Evolutionary conservation across 225 moss, liverwort and hornwort species (phyloP).

Genomic region (Ulota crispa): DNA sequence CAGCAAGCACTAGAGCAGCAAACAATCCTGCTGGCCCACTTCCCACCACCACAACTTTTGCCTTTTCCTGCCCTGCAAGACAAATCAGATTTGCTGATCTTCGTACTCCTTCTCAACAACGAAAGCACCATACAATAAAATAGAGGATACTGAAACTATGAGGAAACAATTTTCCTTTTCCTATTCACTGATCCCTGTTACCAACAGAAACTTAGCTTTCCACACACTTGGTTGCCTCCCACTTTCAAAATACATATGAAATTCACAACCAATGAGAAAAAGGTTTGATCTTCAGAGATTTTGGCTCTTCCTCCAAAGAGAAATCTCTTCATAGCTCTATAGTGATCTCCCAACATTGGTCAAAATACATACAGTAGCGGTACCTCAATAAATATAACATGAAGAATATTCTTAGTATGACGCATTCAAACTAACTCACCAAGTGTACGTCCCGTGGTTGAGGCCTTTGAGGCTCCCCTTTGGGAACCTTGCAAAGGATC

Average conservation of each 20-base stretch:
- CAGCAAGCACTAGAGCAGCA: conserved; percentile 84
- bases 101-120: not conserved
- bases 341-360: not conserved
- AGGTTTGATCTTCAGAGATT: not conserved
- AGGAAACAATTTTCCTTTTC: not conserved
- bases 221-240: not conserved
- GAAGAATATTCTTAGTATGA: not conserved
- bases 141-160: not conserved
- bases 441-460: conserved; percentile 36
- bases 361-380: not conserved
- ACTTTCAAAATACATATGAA: not conserved
- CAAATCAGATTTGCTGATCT: conserved; percentile 10
- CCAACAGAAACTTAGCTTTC: not conserved
- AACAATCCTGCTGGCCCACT: conserved; percentile 97
- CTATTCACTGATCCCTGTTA: not conserved
- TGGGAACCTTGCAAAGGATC: conserved; percentile 15
- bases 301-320: not conserved
- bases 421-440: conserved; percentile 27
- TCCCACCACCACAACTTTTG: conserved; percentile 84
- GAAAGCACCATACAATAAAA: not conserved
- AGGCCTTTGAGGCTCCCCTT: conserved; percentile 28
- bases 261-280: not conserved
- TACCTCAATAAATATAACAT: not conserved
- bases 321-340: not conserved
- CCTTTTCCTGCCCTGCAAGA: conserved; percentile 32